Conservation (phyloP, 1,284 basidiomycete species). For the Ceratobasidium papillatum region DNA sequence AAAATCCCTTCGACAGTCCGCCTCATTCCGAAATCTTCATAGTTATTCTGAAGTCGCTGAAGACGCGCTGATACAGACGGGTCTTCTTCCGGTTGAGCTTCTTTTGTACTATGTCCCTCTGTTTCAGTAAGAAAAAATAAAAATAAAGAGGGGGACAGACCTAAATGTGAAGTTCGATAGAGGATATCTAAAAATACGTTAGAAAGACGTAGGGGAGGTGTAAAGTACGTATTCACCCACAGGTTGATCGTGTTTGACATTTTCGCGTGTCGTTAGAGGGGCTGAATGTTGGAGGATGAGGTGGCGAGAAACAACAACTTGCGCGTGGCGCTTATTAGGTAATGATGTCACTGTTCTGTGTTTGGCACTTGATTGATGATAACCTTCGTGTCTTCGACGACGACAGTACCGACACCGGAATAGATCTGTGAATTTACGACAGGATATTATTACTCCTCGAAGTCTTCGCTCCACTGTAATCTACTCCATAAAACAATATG, state of each 20-base stretch:
- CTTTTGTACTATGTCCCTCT: conserved; percentile 72
- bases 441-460: too few species aligned
- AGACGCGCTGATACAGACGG: conserved; percentile 90
- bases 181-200: conserved; percentile 65
- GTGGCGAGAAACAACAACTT: conserved; percentile 40
- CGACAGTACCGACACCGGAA: too few species aligned
- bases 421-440: too few species aligned
- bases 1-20: conserved; percentile 96
- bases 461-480: too few species aligned
- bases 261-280: too few species aligned
- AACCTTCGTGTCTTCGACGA: background rate
- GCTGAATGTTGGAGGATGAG: background rate
- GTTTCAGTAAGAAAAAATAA: background rate
- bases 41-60: conserved; percentile 92
- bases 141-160: conserved; percentile 50
- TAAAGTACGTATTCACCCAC: conserved; percentile 56
- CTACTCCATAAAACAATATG: too few species aligned
- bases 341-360: background rate
- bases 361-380: background rate
- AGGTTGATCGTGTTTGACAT: conserved; percentile 83
- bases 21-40: conserved; percentile 95
- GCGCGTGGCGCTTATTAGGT: conserved; percentile 29
- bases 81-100: conserved; percentile 95
- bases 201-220: too few species aligned
- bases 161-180: conserved; percentile 91